Evolutionary conservation across 345 rosid genomes (phyloP), one percentile per base, ranked within the genome.

Genomic region (Capsella bursapastoris): DNA sequence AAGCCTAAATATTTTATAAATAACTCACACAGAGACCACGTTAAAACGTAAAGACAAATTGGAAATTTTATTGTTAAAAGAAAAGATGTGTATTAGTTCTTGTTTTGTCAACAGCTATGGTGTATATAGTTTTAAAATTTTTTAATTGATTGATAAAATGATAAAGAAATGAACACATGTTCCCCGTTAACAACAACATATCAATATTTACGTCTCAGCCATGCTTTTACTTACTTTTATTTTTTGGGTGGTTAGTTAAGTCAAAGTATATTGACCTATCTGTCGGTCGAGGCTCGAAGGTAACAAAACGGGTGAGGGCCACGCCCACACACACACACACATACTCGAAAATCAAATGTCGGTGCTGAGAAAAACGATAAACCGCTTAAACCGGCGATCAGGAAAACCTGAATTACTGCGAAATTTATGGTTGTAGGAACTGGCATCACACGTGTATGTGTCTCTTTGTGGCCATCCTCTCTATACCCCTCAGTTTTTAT

Each of bases 351-450:
- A 16, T 49, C 7, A 40, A 66, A 76, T 74, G 79, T 76, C 79
- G 79, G 79, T 76, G 70, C 74, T 68, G 7, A 9, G 53, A 9
- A 35, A 51, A 34, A 60, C 31, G 6, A 16, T 48, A 37, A 53
- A 77, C 80, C 72, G 68, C 40, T 28, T 66, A 64, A 71, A 65
- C 81, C 72, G 76, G 67, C 47, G n/a, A 13, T 22, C 47, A 11
- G 9, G 37, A 32, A 41, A 68, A 64, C 53, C 57, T 38, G 76
- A 58, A 65, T 71, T 34, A 50, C 43, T 50, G 77, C 68, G 34
- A 57, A 66, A 71, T 64, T 71, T 51, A 77, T 71, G 69, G 72
- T 22, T 78, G 76, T 65, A 57, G 70, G 72, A 66, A 48, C 72
- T 57, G 8, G 8, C 6, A 34, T 7, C 62, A 77, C 81, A 78